Base-by-base conservation (phyloP, 805 yeast species). In the Wickerhamomyces canadensis region DNA sequence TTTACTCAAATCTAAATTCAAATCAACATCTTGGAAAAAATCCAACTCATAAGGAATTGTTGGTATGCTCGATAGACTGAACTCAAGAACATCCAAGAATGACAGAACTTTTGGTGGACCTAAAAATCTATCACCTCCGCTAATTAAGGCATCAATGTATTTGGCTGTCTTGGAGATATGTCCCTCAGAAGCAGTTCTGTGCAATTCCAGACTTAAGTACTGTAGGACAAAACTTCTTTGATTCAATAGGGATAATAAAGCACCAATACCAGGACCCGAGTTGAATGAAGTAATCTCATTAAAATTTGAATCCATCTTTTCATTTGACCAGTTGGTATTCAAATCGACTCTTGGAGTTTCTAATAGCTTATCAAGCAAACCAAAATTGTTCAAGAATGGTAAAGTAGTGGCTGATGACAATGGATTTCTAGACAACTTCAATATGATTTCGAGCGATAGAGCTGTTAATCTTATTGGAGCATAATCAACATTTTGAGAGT, bases 171-270 rank as follows among this genome's bases (percentile, higher is more conserved):
- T 61, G 19, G 82, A 61, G 27, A 77, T 49, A 7, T 81, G 65
- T 7, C 76, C 69, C 45, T 61, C 42, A 31, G 49, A 38, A 0
- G 72, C 64, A 12, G 75, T 64, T 38, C 70, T 70, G 52, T 83
- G 88, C n/a, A 91, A 65, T 45, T 87, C 94, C 37, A 82, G 60
- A 14, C 89, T 74, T 42, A 86, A 60, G 48, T 78, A 76, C 44
- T 83, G 84, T 18, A 86, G 61, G 12, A 82, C 61, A 15, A 69
- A 62, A 30, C 77, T 70, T 49, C 95, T 70, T 44, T 75, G 79
- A 28, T 64, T 69, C 35, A 81, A 68, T 46, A 85, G 82, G 2
- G 78, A 66, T 21, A 77, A 60, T 33, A 86, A 64, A 0, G 91
- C 66, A 24, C 78, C 74, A 42, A 71, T 60, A 1, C 67, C 52